phyloP scores from a whole-genome alignment of 2,329 filamentous ascomycete genomes.

The Cercospora zeina region DNA sequence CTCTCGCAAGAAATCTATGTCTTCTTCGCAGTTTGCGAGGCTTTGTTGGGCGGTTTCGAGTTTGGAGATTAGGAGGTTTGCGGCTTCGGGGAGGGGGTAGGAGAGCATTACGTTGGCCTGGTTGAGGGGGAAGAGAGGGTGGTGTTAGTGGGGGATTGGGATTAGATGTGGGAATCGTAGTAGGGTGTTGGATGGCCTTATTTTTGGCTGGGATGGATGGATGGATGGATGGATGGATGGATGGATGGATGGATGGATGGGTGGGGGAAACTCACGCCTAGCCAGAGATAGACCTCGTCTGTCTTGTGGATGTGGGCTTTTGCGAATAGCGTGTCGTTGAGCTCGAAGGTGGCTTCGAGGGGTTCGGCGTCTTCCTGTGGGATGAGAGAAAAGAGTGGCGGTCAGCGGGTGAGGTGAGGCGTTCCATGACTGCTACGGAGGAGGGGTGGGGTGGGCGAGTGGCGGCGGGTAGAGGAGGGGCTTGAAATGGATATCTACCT shows the following conservation, averaged over 20 bases:
- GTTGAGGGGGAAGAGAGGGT: conserved; percentile 38
- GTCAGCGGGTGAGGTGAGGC: not conserved
- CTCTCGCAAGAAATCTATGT: conserved; percentile 90
- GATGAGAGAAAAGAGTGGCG: not conserved
- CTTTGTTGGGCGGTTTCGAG: conserved; percentile 76
- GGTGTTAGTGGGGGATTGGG: not conserved
- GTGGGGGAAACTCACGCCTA: conserved; percentile 82
- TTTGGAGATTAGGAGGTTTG: conserved; percentile 74
- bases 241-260: too few species aligned
- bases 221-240: too few species aligned
- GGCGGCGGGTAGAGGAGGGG: not conserved
- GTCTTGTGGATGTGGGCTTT: conserved; percentile 79
- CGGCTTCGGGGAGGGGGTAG: conserved; percentile 86
- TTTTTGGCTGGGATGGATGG: not conserved
- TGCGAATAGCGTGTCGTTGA: conserved; percentile 93
- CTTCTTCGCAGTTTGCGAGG: conserved; percentile 87
- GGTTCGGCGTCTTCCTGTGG: conserved; percentile 57
- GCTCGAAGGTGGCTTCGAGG: conserved; percentile 89
- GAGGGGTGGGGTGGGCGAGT: not conserved
- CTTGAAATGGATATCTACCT: conserved; percentile 49
- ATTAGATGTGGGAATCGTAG: not conserved
- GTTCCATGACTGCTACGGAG: not conserved
- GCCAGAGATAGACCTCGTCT: conserved; percentile 93
- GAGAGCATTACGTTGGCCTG: conserved; percentile 96
- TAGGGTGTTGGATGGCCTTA: too few species aligned